These are phyloP conservation scores for Phialophora verrucosa DNA, from an alignment of 2,329 filamentous ascomycete genomes.

Conservation along the genomic window DNA sequence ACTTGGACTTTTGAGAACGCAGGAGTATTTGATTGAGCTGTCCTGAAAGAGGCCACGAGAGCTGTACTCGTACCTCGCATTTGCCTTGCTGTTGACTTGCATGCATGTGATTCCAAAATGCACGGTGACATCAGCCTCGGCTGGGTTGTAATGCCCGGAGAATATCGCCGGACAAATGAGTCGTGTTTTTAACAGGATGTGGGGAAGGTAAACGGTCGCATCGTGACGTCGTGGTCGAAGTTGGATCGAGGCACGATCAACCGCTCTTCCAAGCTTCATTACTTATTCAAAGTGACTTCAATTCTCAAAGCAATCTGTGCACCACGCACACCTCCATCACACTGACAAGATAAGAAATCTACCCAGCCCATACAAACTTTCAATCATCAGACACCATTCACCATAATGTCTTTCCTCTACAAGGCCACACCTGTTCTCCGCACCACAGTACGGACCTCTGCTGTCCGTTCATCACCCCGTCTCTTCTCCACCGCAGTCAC, in stretches of 20 bases:
- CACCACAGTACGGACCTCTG: conserved; percentile 35
- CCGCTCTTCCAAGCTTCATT: conserved; percentile 12
- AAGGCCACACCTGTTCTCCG: conserved; percentile 42
- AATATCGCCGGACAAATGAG: conserved; percentile 16
- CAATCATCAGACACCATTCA: neutral
- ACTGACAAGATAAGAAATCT: neutral
- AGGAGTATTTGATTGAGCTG: neutral
- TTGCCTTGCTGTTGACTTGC: neutral
- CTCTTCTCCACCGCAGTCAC: conserved; percentile 60
- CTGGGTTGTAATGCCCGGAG: conserved; percentile 12
- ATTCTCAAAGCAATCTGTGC: conserved; percentile 1
- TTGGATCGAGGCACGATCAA: conserved; percentile 12
- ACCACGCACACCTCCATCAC: neutral
- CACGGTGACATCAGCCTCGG: conserved; percentile 32
- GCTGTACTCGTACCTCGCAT: neutral
- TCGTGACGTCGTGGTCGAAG: conserved; percentile 27
- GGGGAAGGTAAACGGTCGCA: conserved; percentile 18
- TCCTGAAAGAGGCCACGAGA: neutral
- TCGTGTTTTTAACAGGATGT: conserved; percentile 15
- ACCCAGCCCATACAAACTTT: conserved; percentile 1
- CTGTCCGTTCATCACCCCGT: conserved; percentile 34
- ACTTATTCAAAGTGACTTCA: conserved; percentile 9
- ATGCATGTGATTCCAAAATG: conserved; percentile 16
- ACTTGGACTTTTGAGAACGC: conserved; percentile 20
- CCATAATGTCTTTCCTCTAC: conserved; percentile 47